These are phyloP conservation scores for Aspergillus sp. DNA, from an alignment of 2,329 filamentous ascomycete species.

Conservation along the genomic window DNA sequence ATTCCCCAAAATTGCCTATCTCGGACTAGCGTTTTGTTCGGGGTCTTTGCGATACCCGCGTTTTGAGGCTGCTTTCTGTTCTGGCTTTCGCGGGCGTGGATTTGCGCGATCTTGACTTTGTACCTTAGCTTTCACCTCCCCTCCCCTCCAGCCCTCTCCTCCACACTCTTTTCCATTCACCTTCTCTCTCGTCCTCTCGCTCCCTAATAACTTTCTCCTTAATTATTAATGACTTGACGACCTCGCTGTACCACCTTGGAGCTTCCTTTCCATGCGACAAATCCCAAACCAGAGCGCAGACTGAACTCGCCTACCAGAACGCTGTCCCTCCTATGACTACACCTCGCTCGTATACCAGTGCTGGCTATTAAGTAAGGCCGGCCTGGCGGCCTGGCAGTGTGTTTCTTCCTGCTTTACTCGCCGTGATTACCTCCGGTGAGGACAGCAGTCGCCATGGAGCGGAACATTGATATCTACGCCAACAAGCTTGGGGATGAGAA, in stretches of 20 bases:
- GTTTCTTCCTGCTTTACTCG: conserved; percentile 26
- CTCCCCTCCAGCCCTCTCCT: conserved; percentile 22
- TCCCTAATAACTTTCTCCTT: conserved; percentile 21
- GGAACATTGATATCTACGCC: conserved; percentile 55
- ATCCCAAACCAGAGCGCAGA: conserved; percentile 29
- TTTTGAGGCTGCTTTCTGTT: conserved; percentile 33
- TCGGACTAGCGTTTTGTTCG: conserved; percentile 41
- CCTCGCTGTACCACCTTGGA: conserved; percentile 22
- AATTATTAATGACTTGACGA: conserved; percentile 41
- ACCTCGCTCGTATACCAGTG: conserved; percentile 27
- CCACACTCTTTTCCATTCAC: conserved; percentile 20
- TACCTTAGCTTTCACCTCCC: conserved; percentile 19
- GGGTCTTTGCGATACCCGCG: conserved; percentile 47
- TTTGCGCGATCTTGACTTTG: conserved; percentile 35
- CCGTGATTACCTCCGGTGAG: conserved; percentile 27
- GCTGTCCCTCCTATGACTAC: conserved; percentile 37
- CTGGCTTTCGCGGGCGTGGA: conserved; percentile 34
- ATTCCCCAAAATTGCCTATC: conserved; percentile 33
- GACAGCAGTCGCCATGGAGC: conserved; percentile 43
- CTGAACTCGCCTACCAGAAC: conserved; percentile 27
- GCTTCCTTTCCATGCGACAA: conserved; percentile 30
- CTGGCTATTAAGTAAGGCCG: conserved; percentile 38
- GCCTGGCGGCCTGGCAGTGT: conserved; percentile 44
- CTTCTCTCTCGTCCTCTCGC: conserved; percentile 20
- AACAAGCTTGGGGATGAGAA: conserved; percentile 54